Percentiles rank a stretch among this genome's conserved stretches.
Conservation (phyloP, 805 yeast genomes). For the Kodamaea leandrae region DNA sequence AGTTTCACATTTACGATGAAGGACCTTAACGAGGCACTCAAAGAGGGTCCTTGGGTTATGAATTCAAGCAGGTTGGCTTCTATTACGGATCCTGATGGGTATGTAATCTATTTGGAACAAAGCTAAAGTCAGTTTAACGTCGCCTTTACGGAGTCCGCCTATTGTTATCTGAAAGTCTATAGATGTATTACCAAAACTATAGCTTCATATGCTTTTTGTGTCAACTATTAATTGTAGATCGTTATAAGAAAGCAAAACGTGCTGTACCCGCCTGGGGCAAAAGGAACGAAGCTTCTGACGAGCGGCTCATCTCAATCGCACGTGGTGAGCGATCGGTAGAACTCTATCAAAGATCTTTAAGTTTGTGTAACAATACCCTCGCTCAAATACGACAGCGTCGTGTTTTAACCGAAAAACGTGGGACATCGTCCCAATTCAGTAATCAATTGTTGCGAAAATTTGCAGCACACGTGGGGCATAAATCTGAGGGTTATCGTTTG, state of each 20-base stretch:
- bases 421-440: background rate
- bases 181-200: too few species aligned
- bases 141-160: too few species aligned
- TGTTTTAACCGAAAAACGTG: constrained; percentile 7
- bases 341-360: background rate
- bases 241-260: background rate
- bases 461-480: constrained; percentile 8
- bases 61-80: background rate
- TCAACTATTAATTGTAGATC: too few species aligned
- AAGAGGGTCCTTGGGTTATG: background rate
- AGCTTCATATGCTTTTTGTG: too few species aligned
- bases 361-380: background rate
- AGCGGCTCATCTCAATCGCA: background rate
- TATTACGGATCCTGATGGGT: constrained; percentile 86
- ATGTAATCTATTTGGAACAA: constrained; percentile 55
- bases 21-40: background rate
- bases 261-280: background rate
- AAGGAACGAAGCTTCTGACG: background rate
- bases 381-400: constrained; percentile 1
- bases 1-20: constrained; percentile 53
- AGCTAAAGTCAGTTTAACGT: constrained; percentile 13
- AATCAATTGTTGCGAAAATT: constrained; percentile 7
- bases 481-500: background rate
- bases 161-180: too few species aligned
- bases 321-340: background rate